Percentiles rank a stretch among this genome's conserved stretches.
Conservation (phyloP, 352 stramenopile genomes). For the Halophytophthora batemanensis region DNA sequence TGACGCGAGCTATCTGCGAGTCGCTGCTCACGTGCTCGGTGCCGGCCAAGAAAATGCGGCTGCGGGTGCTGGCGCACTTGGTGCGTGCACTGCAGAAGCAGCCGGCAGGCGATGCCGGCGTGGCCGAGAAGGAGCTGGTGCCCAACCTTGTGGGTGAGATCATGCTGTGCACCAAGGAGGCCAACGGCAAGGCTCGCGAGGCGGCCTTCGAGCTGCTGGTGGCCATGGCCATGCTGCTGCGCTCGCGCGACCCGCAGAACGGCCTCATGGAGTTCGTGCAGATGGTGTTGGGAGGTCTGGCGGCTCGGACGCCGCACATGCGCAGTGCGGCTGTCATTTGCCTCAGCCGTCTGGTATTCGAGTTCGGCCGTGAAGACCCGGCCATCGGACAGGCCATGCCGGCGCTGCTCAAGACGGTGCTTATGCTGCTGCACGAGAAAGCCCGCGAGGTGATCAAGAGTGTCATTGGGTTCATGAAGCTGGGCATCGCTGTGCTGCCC, state of each 20-base stretch:
- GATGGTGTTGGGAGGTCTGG: conserved; percentile 91
- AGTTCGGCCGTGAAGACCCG: conserved; percentile 84
- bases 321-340: conserved; percentile 94
- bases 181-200: conserved; percentile 92
- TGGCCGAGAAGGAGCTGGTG: conserved; percentile 74
- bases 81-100: conserved; percentile 77
- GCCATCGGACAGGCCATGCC: conserved; percentile 79
- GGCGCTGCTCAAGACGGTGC: conserved; percentile 89
- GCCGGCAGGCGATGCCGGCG: conserved; percentile 41
- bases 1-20: conserved; percentile 92
- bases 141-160: conserved; percentile 94
- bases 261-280: conserved; percentile 90
- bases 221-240: conserved; percentile 77
- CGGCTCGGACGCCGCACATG: conserved; percentile 94
- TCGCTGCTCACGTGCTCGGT: conserved; percentile 94
- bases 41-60: conserved; percentile 93
- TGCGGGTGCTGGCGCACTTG: conserved; percentile 88
- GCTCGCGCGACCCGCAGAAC: conserved; percentile 51
- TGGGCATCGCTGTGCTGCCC: conserved; percentile 90
- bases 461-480: conserved; percentile 95
- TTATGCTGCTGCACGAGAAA: conserved; percentile 92
- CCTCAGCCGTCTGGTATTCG: conserved; percentile 93
- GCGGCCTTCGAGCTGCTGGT: conserved; percentile 84
- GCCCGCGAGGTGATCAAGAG: conserved; percentile 96
- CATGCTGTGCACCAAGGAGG: conserved; percentile 96